These are phyloP conservation scores for Fraxinus baroniana DNA, from an alignment of 305 asterid genomes.

Conservation along the genomic window DNA sequence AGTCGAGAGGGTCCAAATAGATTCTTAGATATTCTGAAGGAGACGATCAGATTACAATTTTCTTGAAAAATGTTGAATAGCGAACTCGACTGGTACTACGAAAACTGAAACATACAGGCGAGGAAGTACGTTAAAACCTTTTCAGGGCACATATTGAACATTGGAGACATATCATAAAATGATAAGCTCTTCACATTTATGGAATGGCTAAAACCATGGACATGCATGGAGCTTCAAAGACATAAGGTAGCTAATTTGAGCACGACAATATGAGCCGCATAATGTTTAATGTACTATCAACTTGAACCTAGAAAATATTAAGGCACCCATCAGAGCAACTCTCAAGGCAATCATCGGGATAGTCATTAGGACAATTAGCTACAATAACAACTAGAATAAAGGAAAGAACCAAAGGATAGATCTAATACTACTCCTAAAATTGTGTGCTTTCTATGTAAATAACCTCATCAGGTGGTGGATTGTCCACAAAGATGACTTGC, in stretches of 20 bases:
- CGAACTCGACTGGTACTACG: not conserved
- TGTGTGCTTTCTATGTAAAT: no score
- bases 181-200: no score
- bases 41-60: not conserved
- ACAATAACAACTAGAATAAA: not conserved
- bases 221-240: not conserved
- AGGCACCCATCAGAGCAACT: not conserved
- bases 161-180: no score
- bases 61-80: not conserved
- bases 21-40: not conserved
- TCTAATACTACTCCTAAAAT: not conserved
- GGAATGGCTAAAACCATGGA: not conserved
- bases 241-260: not conserved
- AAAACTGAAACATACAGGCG: not conserved
- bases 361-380: no score
- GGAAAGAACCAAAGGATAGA: not conserved
- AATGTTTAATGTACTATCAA: not conserved
- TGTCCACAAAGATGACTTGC: not conserved
- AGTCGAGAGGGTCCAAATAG: not conserved
- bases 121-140: not conserved
- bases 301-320: not conserved
- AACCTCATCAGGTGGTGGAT: not conserved
- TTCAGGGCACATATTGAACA: no score
- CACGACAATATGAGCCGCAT: not conserved
- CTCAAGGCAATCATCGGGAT: not conserved